Evolutionary conservation across 805 yeast species (phyloP), one percentile per base, ranked within the genome.

Genomic region (Candida andamanensis): DNA sequence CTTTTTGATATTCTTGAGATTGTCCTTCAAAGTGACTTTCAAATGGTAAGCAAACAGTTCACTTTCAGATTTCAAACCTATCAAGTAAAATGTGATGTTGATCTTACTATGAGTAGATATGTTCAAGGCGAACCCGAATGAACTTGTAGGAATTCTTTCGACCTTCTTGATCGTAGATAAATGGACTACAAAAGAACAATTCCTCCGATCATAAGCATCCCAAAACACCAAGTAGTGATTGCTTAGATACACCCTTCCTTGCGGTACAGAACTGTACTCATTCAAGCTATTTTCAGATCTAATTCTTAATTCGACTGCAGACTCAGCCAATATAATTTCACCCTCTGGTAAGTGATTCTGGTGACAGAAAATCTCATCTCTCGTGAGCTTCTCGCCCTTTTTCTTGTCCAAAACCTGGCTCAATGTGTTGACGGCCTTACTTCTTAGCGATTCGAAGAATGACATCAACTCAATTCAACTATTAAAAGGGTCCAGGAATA

Each of bases 161-260:
- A 92, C 94, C 40, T 86, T 79, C 48, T 82, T 78, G 23, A 92
- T 61, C 1, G 95, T 76, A 2, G 89, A 76, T 25, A 92, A 58
- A 40, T 90, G 92, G 17, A 90, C 45, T 3, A 70, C 70, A 48
- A 90, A 74, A 5, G 76, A 70, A 50, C 92, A 82, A 27, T 78
- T 72, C 34, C 76, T 68, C 28, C 70, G 68, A 46, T 86, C 94
- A 45, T 76, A 77, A 5, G 74, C 69, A 45, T 85, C 86, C 37
- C 75, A 68, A 49, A 89, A 90, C 15, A 84, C 74, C 22, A 92
- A 52, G 50, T 77, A 92, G 42, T 81, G 84, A 34, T 76, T 76
- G 1, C 95, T 82, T 26, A 92, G 54, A 44, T 64, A 80, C n/a
- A 89, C 45, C 22, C 58, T 69, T 60, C 46, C 98, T 84, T 32